Evolutionary conservation across 2,329 filamentous ascomycete genomes (phyloP).

Genomic region (Amesomyces nigricolor): DNA sequence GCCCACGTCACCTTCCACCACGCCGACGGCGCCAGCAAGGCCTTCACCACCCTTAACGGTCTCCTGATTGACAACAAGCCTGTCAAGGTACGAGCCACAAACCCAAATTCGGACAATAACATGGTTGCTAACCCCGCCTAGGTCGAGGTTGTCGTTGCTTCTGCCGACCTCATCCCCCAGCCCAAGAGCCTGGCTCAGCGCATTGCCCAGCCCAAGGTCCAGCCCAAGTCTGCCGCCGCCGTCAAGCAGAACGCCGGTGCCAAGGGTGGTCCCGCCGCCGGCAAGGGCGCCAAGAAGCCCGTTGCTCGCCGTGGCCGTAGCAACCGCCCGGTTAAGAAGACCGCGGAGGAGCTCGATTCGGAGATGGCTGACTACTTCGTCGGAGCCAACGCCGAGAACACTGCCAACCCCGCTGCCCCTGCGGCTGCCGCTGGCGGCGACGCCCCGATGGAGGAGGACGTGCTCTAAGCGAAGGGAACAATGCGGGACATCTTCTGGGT

Average conservation of each 20-base stretch:
- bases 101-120: neutral
- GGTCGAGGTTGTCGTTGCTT: conserved; percentile 88
- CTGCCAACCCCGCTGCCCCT: conserved; percentile 35
- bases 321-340: conserved; percentile 73
- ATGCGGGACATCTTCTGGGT: neutral
- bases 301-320: conserved; percentile 47
- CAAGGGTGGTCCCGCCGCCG: conserved; percentile 33
- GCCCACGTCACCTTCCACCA: conserved; percentile 84
- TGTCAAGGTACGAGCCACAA: conserved; percentile 68
- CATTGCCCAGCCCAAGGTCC: conserved; percentile 65
- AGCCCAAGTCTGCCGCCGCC: conserved; percentile 75
- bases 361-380: conserved; percentile 97
- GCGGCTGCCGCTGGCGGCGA: conserved; percentile 40
- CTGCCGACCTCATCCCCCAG: conserved; percentile 59
- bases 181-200: conserved; percentile 75
- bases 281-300: conserved; percentile 46
- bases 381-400: conserved; percentile 36
- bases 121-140: conserved; percentile 33
- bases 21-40: conserved; percentile 75
- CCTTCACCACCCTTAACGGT: conserved; percentile 77
- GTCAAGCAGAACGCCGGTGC: conserved; percentile 58
- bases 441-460: conserved; percentile 63
- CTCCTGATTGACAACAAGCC: conserved; percentile 83
- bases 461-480: conserved; percentile 36
- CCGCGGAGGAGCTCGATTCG: conserved; percentile 87